Evolutionary conservation across 2,329 filamentous ascomycete genomes (phyloP), one percentile per base, ranked within the genome.

Genomic region (Penicillium sp.): DNA sequence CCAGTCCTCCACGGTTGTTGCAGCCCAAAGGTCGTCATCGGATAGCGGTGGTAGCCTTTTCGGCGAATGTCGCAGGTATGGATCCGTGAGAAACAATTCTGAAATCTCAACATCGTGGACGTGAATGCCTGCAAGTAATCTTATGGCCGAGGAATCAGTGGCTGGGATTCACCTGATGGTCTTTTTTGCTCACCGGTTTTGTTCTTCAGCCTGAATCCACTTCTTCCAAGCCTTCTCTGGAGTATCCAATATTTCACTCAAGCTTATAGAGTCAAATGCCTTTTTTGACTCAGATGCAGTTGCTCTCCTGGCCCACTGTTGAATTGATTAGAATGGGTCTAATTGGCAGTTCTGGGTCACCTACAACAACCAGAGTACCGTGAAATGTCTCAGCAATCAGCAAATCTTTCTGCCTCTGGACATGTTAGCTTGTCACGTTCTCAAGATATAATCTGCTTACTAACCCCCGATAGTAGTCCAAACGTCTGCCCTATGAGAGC

Each of bases 401-500:
- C 5, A 72, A 59, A 37, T 71, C 63, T 49, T 61, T 67, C 13
- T 61, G 62, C 39, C 64, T 63, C 58, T 62, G 31, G 19, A 13
- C 5, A 26, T 13, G 31, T 21, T 11, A 35, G 31, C 31, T 16
- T 14, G 3, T 37, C 4, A 19, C 7, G 11, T 35, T 13, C 11
- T 23, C 31, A 42, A 3, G 6, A 13, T 4, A 23, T 4, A 7
- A 4, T 5, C 29, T 3, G 2, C 2, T 23, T 25, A 4, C 14
- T 23, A 56, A 64, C 66, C 14, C 64, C 65, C 14, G 66, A 67
- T 3, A 72, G 64, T 16, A 71, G 48, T 1, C 62, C 69, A 55
- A 70, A 72, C 2, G 67, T 70, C 56, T 71, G 69, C 11, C 68
- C 69, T 21, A 72, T 67, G 4, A 72, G 57, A 16, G 67, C 62